Base-by-base conservation (phyloP, 805 yeast species). In the Lipomyces kockii region DNA sequence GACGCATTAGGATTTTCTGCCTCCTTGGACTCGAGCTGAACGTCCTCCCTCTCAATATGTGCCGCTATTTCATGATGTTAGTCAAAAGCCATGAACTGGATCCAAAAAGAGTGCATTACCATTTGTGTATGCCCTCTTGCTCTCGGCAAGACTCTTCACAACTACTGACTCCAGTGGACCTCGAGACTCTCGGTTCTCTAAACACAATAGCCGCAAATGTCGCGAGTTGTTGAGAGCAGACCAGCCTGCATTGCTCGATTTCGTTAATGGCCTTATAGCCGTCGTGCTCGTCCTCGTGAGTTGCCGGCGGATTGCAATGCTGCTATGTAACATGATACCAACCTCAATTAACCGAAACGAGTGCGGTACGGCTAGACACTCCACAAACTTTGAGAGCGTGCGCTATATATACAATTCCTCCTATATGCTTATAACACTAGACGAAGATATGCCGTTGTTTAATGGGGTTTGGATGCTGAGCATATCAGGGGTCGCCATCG, bases 261-360 rank as follows among this genome's bases (percentile, higher is more conserved):
- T 17, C 2, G 49, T 17, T n/a, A 43, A 43, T n/a, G 49, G 25
- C 49, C 9, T 43, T n/a, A n/a, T n/a, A 17, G 49, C 22, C 49
- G 49, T 43, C 20, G 49, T n/a, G 22, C 49, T 43, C 49, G 49
- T 43, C 49, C 49, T 43, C 49, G 49, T 43, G 9, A 43, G 49
- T 43, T 43, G 49, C 22, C 49, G 49, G 20, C 49, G 9, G 49
- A 43, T 17, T 17, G 49, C 49, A 17, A n/a, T 6, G 49, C 49
- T 17, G 9, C 20, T 43, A 17, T n/a, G 49, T n/a, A 43, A 43
- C 49, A 43, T 43, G 9, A 17, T 43, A n/a, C 22, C 22, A n/a
- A n/a, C 17, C 17, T 35, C 43, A 12, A 5, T 12, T 37, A 37
- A 37, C 49, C 49, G 9, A n/a, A 43, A 43, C 49, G 4, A 17